Conservation (phyloP, 192 early-diverging fungal genomes). For the Backusella tarrabulga region DNA sequence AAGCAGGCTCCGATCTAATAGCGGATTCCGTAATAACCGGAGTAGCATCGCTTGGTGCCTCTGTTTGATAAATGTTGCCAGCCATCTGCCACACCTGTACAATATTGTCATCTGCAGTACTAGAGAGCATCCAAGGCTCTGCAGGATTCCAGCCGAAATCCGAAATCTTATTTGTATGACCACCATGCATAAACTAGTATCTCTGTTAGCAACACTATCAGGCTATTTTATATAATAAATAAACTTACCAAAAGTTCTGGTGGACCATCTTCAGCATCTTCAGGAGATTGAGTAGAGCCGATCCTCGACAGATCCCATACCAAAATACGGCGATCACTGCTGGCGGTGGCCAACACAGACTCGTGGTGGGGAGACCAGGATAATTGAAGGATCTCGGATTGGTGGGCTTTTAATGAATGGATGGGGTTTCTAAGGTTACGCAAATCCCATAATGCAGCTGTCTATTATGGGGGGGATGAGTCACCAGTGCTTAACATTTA, state of each 20-base stretch:
- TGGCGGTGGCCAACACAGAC: slow-evolving; percentile 86
- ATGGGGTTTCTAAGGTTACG: slow-evolving; percentile 85
- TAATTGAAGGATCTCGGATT: slow-evolving; percentile 92
- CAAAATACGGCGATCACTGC: slow-evolving; percentile 87
- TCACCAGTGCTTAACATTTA: not conserved
- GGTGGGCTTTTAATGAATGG: slow-evolving; percentile 88
- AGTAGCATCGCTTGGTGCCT: not conserved
- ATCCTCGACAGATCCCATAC: slow-evolving; percentile 96
- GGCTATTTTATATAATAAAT: not conserved
- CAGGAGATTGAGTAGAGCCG: slow-evolving; percentile 88
- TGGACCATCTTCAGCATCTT: slow-evolving; percentile 96
- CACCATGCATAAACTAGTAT: slow-evolving; percentile 91
- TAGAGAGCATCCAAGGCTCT: slow-evolving; percentile 93
- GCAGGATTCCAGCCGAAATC: slow-evolving; percentile 96
- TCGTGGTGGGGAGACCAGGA: slow-evolving; percentile 93
- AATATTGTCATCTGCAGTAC: slow-evolving; percentile 96
- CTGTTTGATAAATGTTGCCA: slow-evolving; percentile 2
- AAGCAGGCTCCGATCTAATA: not conserved
- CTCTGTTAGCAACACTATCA: not conserved
- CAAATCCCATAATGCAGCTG: slow-evolving; percentile 94
- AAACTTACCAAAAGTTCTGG: slow-evolving; percentile 86
- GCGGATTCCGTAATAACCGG: not conserved
- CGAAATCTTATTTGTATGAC: slow-evolving; percentile 96
- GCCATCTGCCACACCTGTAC: slow-evolving; percentile 99
- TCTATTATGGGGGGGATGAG: slow-evolving; percentile 39